Evolutionary conservation across 139 green algal genomes (phyloP), one percentile per base, ranked within the genome.

Genomic region (Raphidocelis subcapitata): DNA sequence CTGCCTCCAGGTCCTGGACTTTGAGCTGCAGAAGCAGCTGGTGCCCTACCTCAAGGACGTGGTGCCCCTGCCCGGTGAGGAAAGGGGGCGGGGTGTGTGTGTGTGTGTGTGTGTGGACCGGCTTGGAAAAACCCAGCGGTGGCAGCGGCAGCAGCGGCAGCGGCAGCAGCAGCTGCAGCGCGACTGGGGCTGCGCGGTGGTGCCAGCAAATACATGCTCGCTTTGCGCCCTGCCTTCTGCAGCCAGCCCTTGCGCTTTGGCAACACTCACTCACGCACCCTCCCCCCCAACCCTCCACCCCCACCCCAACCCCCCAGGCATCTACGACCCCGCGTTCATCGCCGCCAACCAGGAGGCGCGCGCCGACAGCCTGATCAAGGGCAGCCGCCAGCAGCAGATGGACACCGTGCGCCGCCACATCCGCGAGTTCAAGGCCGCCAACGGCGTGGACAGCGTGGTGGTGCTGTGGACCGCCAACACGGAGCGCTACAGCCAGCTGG

Each of bases 391-490:
- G 68, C 84, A 97, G 84, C 88, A 98, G 86, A 65, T 98, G 69
- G 89, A 96, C 72, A 64, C 86, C 15, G 82, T 99, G 4, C 86
- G 94, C 15, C 63, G 82, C 59, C 86, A 99, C 49, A 98, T 99
- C 67, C 82, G 87, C n/a, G 70, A 87, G 23, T 98, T 97, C 88
- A 94, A 96, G 87, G 62, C 77, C 54, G 64, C 68, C 18, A 81
- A 83, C 35, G 67, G 36, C 10, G 62, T 94, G 1, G 90, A 95
- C 65, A 86, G 88, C 68, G 73, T 98, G 23, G 86, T 99, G 1
- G 87, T 99, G n/a, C 87, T 99, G 66, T 99, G 96, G 96, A 99
- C 96, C 5, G 96, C 96, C 65, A 99, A 99, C 90, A 99, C 96
- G 0, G 96, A 99, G 86, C 87, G 96, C n/a, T 99, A 97, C 70